These are phyloP conservation scores for Apophysomyces sp. DNA, from an alignment of 371 early-diverging fungal species.

Conservation along the genomic window DNA sequence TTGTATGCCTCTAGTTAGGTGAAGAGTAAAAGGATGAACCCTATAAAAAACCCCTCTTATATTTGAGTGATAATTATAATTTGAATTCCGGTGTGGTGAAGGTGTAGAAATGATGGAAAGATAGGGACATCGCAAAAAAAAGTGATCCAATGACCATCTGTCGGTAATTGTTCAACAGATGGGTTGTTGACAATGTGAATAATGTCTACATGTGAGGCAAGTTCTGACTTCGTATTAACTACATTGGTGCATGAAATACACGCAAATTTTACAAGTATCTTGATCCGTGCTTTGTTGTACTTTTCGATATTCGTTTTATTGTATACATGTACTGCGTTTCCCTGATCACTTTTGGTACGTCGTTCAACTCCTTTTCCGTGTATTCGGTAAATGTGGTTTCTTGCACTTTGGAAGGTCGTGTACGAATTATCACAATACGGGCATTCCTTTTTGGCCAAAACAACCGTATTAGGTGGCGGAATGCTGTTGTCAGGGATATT, in stretches of 20 bases:
- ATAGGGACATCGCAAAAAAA: too few species aligned
- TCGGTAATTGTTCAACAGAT: too few species aligned
- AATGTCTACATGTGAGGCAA: background rate
- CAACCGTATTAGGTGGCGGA: conserved; percentile 2
- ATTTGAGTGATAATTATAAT: too few species aligned
- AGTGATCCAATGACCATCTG: too few species aligned
- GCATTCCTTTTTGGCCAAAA: conserved; percentile 10
- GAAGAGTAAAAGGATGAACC: too few species aligned
- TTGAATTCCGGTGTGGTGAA: too few species aligned
- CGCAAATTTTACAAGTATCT: conserved; percentile 4
- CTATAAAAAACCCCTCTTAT: too few species aligned
- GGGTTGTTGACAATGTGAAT: too few species aligned
- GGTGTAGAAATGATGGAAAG: too few species aligned
- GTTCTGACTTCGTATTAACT: conserved; percentile 5
- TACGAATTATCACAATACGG: conserved; percentile 7
- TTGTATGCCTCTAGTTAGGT: too few species aligned
- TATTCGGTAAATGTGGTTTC: conserved; percentile 3
- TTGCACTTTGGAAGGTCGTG: conserved; percentile 1
- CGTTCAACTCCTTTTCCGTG: conserved; percentile 4
- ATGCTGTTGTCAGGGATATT: background rate
- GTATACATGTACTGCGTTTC: conserved; percentile 6
- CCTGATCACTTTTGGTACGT: conserved; percentile 8
- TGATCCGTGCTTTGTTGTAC: background rate
- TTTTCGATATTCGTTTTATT: conserved; percentile 8
- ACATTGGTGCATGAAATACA: conserved; percentile 7